Evolutionary conservation across 306 rosid species (phyloP).

Genomic region (Luffa acutangula): DNA sequence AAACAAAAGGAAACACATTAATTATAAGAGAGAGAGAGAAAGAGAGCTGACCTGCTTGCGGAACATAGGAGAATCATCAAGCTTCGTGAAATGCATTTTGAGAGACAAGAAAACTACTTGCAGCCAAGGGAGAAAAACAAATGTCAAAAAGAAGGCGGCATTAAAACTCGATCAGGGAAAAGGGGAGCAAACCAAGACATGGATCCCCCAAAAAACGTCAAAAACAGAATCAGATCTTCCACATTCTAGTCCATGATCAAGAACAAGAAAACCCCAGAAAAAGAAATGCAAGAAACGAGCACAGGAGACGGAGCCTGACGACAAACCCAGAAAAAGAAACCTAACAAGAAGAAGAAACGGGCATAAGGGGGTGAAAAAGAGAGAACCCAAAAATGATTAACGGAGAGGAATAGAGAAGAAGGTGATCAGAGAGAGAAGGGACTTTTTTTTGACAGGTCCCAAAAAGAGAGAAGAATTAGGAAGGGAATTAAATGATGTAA

Average conservation of each 20-base stretch:
- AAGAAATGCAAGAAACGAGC: neutral
- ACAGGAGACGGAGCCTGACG: neutral
- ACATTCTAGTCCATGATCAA: conserved; percentile 19
- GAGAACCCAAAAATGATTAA: neutral
- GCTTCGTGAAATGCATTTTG: conserved; percentile 94
- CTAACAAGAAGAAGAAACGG: neutral
- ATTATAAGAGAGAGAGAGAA: neutral
- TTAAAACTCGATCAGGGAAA: conserved; percentile 2
- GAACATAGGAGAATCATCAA: conserved; percentile 99
- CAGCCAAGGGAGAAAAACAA: neutral
- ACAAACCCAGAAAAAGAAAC: neutral
- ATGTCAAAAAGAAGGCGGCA: conserved; percentile 8
- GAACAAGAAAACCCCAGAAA: conserved; percentile 12
- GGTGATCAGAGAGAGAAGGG: neutral
- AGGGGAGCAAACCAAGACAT: conserved; percentile 6
- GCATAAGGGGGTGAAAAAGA: neutral
- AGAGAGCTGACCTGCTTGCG: conserved; percentile 80
- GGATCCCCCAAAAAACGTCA: conserved; percentile 9
- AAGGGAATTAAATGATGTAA: neutral
- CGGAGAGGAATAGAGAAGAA: neutral
- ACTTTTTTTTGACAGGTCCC: neutral
- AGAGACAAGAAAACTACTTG: conserved; percentile 4
- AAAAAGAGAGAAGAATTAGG: neutral
- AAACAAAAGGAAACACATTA: neutral
- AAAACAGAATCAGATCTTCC: conserved; percentile 29